Percentiles rank a stretch among this genome's conserved stretches.
These are phyloP conservation scores for Cylindrodendrum hubeiense DNA, from an alignment of 2,329 filamentous ascomycete genomes.

Conservation along the genomic window DNA sequence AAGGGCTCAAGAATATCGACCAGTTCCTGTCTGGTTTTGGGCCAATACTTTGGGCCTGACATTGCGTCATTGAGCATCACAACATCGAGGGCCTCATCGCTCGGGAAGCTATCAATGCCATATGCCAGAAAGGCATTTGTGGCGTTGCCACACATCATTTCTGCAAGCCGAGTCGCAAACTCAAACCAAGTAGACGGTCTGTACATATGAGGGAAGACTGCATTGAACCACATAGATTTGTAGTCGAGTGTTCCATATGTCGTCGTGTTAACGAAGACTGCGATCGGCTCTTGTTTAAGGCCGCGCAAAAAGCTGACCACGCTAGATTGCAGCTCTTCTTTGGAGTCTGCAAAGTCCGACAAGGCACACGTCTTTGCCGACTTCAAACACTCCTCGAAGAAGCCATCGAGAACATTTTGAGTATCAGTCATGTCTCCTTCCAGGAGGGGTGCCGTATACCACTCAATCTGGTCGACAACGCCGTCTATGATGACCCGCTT, in stretches of 20 bases:
- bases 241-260: conserved; percentile 54
- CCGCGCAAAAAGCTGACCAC: conserved; percentile 49
- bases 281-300: conserved; percentile 54
- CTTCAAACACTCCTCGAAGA: conserved; percentile 51
- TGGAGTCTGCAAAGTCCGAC: conserved; percentile 50
- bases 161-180: conserved; percentile 50
- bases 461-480: conserved; percentile 49
- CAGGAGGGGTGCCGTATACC: conserved; percentile 45
- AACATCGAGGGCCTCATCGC: conserved; percentile 42
- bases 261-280: conserved; percentile 57
- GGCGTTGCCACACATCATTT: conserved; percentile 54
- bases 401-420: conserved; percentile 46
- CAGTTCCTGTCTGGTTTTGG: conserved; percentile 46
- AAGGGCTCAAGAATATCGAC: conserved; percentile 50
- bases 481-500: conserved; percentile 53
- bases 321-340: conserved; percentile 48
- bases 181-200: conserved; percentile 52
- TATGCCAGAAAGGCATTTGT: conserved; percentile 54
- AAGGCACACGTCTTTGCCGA: conserved; percentile 61
- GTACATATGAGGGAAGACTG: conserved; percentile 55
- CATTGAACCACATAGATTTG: conserved; percentile 49
- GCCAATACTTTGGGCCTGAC: conserved; percentile 45
- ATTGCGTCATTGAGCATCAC: conserved; percentile 46
- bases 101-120: conserved; percentile 31
- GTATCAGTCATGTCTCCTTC: conserved; percentile 48